Percentiles rank a stretch among this genome's conserved stretches.
Evolutionary conservation across 495 filamentous ascomycete genomes (phyloP).

Genomic region (Penicillium daleae): DNA sequence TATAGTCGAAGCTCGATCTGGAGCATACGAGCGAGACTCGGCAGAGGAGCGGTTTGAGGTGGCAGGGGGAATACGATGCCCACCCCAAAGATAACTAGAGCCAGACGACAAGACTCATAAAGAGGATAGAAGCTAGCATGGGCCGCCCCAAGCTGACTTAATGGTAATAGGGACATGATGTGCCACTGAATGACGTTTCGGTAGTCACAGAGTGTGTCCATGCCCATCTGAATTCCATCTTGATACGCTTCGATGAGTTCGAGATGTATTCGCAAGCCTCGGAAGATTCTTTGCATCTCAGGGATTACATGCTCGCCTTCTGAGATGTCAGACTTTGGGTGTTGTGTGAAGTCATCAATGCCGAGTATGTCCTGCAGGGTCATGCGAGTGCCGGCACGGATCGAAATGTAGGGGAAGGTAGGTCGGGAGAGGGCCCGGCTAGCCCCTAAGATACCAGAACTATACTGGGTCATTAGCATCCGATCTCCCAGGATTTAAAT

Average conservation of each 20-base stretch:
- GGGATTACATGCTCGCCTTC: background rate
- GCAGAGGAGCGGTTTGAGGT: background rate
- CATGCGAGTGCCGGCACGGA: background rate
- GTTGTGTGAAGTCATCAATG: background rate
- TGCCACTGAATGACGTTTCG: conserved; percentile 13
- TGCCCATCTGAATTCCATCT: conserved; percentile 9
- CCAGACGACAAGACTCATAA: background rate
- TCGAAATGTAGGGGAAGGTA: background rate
- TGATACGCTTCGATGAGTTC: conserved; percentile 8
- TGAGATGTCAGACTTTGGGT: background rate
- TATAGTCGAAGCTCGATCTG: background rate
- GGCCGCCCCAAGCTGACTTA: conserved; percentile 5
- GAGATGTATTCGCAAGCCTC: background rate
- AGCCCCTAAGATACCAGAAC: background rate
- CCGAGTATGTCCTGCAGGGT: background rate
- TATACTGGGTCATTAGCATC: background rate
- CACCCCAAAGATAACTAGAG: background rate
- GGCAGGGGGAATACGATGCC: background rate
- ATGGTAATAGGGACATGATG: conserved; percentile 13
- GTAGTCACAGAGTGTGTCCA: conserved; percentile 9
- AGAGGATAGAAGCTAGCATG: background rate
- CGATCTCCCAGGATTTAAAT: background rate
- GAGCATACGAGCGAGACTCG: background rate
- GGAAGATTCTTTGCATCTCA: background rate
- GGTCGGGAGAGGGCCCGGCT: background rate